A percentile compares a stretch with the other conserved stretches of the same genome.
Evolutionary conservation across 1,284 basidiomycete genomes (phyloP).

Genomic region (Ustilago bromivora): DNA sequence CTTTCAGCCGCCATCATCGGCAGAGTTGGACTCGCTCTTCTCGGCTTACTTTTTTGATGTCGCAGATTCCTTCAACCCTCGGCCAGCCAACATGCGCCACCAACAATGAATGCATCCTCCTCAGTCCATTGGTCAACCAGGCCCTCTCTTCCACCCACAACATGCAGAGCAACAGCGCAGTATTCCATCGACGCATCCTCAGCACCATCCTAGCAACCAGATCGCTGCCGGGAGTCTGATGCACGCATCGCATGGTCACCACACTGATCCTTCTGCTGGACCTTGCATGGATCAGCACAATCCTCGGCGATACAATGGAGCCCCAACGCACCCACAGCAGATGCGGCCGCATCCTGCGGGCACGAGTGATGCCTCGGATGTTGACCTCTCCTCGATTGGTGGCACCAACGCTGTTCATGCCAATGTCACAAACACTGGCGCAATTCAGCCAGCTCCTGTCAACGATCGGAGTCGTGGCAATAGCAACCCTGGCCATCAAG

Average conservation of each 20-base stretch:
- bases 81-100: conserved; percentile 2
- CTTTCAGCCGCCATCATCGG: conserved; percentile 45
- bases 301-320: not conserved
- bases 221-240: not conserved
- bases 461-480: not conserved
- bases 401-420: not conserved
- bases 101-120: conserved; percentile 9
- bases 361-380: not conserved
- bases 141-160: conserved; percentile 1
- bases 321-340: not conserved
- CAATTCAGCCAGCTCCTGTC: not conserved
- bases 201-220: not conserved
- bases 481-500: not conserved
- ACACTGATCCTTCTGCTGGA: not conserved
- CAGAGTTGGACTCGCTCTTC: conserved; percentile 53
- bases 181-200: not conserved
- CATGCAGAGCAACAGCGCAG: conserved; percentile 7
- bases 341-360: not conserved
- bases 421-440: conserved; percentile 4
- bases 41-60: conserved; percentile 55
- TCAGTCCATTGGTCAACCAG: not conserved
- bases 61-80: conserved; percentile 29
- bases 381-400: not conserved
- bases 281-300: not conserved
- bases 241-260: conserved; percentile 3